Percentiles rank a stretch among this genome's conserved stretches.
These are phyloP conservation scores for Rhynchosporium agropyri DNA, from an alignment of 2,329 filamentous ascomycete genomes.

Conservation along the genomic window DNA sequence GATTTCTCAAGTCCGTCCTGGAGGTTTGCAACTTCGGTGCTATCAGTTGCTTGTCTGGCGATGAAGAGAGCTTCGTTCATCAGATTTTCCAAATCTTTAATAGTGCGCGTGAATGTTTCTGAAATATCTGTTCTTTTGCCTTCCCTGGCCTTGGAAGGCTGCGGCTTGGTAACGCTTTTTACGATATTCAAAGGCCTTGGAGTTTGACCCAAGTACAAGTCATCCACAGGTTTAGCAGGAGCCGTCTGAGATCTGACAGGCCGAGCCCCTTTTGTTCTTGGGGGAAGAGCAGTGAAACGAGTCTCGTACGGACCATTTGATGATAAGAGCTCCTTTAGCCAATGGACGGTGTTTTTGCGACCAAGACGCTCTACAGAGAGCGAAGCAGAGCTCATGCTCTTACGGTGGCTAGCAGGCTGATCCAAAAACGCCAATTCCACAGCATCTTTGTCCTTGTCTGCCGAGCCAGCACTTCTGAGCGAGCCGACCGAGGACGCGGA, in stretches of 20 bases:
- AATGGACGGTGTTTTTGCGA: slow-evolving; percentile 35
- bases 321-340: slow-evolving; percentile 38
- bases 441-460: slow-evolving; percentile 8
- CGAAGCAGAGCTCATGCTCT: slow-evolving; percentile 17
- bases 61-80: slow-evolving; percentile 45
- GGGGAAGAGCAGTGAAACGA: slow-evolving; percentile 38
- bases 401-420: slow-evolving; percentile 4
- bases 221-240: slow-evolving; percentile 20
- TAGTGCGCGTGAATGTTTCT: slow-evolving; percentile 42
- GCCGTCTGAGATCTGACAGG: slow-evolving; percentile 23
- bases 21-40: slow-evolving; percentile 28
- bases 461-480: slow-evolving; percentile 17
- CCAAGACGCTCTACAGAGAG: slow-evolving; percentile 24
- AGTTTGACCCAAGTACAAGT: slow-evolving; percentile 28
- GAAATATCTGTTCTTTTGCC: slow-evolving; percentile 28
- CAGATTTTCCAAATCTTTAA: slow-evolving; percentile 43
- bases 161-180: slow-evolving; percentile 14
- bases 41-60: slow-evolving; percentile 42
- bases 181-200: slow-evolving; percentile 15
- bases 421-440: slow-evolving; percentile 10
- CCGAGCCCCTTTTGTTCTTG: slow-evolving; percentile 29
- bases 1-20: slow-evolving; percentile 29
- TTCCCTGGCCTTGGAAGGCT: slow-evolving; percentile 9
- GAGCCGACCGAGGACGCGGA: slow-evolving; percentile 30
- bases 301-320: slow-evolving; percentile 36